Evolutionary conservation across 768 basidiomycete genomes (phyloP).

Genomic region (Trametes maxima): DNA sequence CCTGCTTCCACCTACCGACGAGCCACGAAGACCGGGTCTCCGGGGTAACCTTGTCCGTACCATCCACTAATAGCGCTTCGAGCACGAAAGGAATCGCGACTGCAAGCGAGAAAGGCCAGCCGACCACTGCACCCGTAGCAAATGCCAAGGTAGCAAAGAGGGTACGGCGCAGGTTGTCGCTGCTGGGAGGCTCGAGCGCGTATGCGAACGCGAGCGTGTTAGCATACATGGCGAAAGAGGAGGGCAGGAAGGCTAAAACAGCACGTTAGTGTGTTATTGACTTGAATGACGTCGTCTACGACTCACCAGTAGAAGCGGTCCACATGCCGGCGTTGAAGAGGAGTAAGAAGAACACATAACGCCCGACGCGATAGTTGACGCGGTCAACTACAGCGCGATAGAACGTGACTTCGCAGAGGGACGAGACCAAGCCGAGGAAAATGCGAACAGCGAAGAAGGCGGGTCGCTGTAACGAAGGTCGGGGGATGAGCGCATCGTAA

Average conservation of each 20-base stretch:
- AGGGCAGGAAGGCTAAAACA: constrained; percentile 85
- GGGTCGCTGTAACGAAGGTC: constrained; percentile 56
- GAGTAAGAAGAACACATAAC: constrained; percentile 91
- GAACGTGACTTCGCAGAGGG: constrained; percentile 78
- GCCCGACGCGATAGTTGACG: constrained; percentile 86
- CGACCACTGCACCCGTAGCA: constrained; percentile 83
- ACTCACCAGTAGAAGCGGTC: constrained; percentile 81
- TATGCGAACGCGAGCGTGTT: constrained; percentile 78
- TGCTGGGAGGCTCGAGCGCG: constrained; percentile 59
- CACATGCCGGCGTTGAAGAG: constrained; percentile 92
- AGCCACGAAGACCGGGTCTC: constrained; percentile 55
- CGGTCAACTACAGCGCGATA: constrained; percentile 80
- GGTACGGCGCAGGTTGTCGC: constrained; percentile 55
- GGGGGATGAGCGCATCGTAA: not conserved
- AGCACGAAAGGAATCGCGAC: constrained; percentile 86
- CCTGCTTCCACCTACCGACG: constrained; percentile 57
- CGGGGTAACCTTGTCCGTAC: constrained; percentile 62
- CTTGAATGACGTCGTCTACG: not conserved
- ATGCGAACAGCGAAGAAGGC: constrained; percentile 90
- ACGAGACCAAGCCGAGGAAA: constrained; percentile 69
- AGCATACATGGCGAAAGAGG: constrained; percentile 93
- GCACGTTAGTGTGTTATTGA: constrained; percentile 13
- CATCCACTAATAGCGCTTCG: constrained; percentile 84
- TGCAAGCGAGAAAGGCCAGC: constrained; percentile 95
- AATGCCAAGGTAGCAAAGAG: constrained; percentile 68